Base-by-base conservation (phyloP, 306 rosid genomes). In the Mimosa pudica region DNA sequence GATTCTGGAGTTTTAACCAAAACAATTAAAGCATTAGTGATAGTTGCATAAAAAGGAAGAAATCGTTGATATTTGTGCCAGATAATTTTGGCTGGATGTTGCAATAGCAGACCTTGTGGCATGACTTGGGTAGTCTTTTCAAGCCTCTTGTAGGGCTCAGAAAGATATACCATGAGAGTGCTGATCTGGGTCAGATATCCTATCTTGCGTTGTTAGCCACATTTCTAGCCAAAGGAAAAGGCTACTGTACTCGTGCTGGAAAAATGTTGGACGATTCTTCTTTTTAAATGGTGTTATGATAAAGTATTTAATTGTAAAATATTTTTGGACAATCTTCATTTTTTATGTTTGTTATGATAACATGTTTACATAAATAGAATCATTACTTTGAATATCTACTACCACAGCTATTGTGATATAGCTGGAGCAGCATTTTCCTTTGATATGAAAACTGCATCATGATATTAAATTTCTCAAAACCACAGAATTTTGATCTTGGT, bases 71-170 rank as follows among this genome's bases (percentile, higher is more conserved):
- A 70, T 35, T 46, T 57, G 49, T 64, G 58, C 70, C 76, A 30
- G 67, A 32, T 55, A 71, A 80, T 76, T 14, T 44, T 75, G 76
- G 71, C 49, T 46, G 33, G 62, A 55, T 72, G 54, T 45, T 63
- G 78, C 81, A 75, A 66, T 51, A 42, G 32, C 71, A 11, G 72
- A 64, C 73, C 74, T 60, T 61, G 46, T 61, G 55, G 77, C n/a
- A 36, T 5, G 16, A 32, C 77, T 57, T 74, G 77, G 55, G 68
- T 60, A 74, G 52, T 79, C 35, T 78, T 76, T 13, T 70, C 41
- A 30, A 51, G 62, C 77, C 77, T 54, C 63, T 75, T 84, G 55
- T 76, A 44, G 71, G 58, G 62, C 62, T 63, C 49, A 16, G 49
- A 71, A 10, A 55, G 45, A 16, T 65, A 49, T 77, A 49, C 71